Conservation (phyloP, 345 rosid species). For the Geranium brycei region DNA sequence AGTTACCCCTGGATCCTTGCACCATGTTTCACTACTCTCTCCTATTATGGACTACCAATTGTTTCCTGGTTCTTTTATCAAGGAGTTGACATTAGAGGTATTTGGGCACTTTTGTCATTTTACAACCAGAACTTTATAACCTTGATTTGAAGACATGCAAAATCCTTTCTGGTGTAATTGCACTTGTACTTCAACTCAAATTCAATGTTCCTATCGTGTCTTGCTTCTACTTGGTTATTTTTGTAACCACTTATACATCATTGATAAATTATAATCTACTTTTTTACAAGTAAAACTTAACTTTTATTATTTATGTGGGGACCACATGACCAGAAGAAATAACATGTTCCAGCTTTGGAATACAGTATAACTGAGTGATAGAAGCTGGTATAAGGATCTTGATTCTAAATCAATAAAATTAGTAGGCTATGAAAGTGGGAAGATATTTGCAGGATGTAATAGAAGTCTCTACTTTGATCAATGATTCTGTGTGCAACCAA, state of each 20-base stretch:
- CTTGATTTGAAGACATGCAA: not conserved
- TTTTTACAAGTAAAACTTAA: not conserved
- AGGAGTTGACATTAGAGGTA: constrained; percentile 49
- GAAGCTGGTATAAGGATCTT: not conserved
- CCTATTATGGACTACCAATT: constrained; percentile 16
- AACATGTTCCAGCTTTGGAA: not conserved
- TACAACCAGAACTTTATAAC: not conserved
- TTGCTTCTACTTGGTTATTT: too few relatives aligned
- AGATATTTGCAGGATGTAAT: not conserved
- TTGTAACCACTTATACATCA: too few relatives aligned
- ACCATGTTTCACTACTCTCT: constrained; percentile 18
- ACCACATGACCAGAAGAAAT: not conserved
- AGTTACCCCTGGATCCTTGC: constrained; percentile 43
- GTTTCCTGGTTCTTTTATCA: constrained; percentile 35
- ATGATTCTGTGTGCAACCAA: not conserved
- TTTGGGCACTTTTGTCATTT: not conserved
- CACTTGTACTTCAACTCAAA: not conserved
- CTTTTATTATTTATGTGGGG: not conserved
- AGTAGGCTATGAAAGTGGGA: not conserved
- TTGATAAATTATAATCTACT: not conserved
- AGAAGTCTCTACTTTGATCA: too few relatives aligned
- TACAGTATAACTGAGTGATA: not conserved
- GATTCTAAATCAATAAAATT: not conserved
- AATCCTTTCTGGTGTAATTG: not conserved
- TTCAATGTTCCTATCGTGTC: too few relatives aligned